Percentiles rank a stretch among this genome's conserved stretches.
Evolutionary conservation across 371 early-diverging fungal species (phyloP).

Genomic region (Mortierella sp.): DNA sequence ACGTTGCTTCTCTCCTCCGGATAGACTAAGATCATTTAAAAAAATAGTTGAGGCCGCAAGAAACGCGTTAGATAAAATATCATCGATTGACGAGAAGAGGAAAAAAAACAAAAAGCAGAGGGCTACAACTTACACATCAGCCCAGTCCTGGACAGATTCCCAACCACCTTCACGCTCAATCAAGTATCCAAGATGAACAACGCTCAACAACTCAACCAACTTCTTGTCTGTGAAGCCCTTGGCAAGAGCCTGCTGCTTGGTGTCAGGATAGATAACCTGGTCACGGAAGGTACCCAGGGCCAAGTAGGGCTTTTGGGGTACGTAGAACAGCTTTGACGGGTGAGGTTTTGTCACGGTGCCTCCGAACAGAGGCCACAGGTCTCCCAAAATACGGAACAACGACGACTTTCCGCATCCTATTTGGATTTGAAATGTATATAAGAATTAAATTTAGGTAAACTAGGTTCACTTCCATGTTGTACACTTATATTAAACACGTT

Average conservation of each 20-base stretch:
- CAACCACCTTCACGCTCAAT: conserved; percentile 90
- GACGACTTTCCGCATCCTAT: conserved; percentile 81
- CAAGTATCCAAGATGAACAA: conserved; percentile 81
- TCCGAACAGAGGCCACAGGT: conserved; percentile 90
- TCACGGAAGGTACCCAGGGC: conserved; percentile 93
- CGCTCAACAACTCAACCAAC: conserved; percentile 73
- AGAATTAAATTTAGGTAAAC: background rate
- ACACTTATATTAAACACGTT: too few species aligned
- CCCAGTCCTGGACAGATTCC: conserved; percentile 89
- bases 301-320: conserved; percentile 96
- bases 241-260: conserved; percentile 64
- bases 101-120: too few species aligned
- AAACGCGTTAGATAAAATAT: background rate
- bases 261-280: conserved; percentile 90
- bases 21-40: conserved; percentile 55
- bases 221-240: conserved; percentile 74
- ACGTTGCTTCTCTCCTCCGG: conserved; percentile 89
- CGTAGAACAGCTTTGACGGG: conserved; percentile 88
- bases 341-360: conserved; percentile 89
- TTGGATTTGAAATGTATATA: background rate
- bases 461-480: background rate
- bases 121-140: conserved; percentile 75
- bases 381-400: conserved; percentile 94
- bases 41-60: background rate
- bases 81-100: too few species aligned